These are phyloP conservation scores for Calocera cornea DNA, from an alignment of 768 basidiomycete genomes.

Conservation along the genomic window DNA sequence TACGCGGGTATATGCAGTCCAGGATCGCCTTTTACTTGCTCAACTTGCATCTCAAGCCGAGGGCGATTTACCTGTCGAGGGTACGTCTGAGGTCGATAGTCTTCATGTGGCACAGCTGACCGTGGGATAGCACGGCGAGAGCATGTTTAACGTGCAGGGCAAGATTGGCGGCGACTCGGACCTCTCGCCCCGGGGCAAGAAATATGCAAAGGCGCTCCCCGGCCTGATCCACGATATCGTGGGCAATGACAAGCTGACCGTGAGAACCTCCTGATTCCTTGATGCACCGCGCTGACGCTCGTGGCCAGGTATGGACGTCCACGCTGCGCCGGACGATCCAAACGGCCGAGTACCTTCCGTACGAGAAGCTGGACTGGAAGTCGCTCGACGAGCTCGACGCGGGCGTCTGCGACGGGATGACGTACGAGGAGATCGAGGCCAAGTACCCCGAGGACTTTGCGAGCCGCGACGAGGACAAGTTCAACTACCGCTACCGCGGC, in stretches of 20 bases:
- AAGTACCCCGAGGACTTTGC: conserved; percentile 95
- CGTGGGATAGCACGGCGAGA: conserved; percentile 76
- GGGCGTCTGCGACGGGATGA: conserved; percentile 99
- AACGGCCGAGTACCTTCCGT: conserved; percentile 69
- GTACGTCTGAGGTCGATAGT: conserved; percentile 35
- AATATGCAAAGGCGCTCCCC: conserved; percentile 78
- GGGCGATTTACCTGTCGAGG: conserved; percentile 90
- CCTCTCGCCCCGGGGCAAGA: conserved; percentile 67
- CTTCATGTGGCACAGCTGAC: conserved; percentile 6
- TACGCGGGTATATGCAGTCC: conserved; percentile 91
- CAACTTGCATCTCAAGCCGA: conserved; percentile 93
- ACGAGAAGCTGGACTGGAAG: conserved; percentile 94
- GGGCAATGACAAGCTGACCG: conserved; percentile 76
- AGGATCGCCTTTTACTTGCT: conserved; percentile 97
- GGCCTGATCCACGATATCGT: conserved; percentile 79
- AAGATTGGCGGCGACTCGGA: conserved; percentile 96
- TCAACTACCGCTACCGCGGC: conserved; percentile 93
- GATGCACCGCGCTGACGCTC: neutral
- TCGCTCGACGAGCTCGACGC: conserved; percentile 96
- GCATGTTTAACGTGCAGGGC: conserved; percentile 89
- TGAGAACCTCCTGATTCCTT: conserved; percentile 23
- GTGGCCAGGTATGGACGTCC: conserved; percentile 87
- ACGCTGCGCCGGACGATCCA: conserved; percentile 87
- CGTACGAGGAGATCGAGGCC: conserved; percentile 97
- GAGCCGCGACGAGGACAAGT: conserved; percentile 97